Evolutionary conservation across 2,329 filamentous ascomycete species (phyloP).

Genomic region (Xylariales sp.): DNA sequence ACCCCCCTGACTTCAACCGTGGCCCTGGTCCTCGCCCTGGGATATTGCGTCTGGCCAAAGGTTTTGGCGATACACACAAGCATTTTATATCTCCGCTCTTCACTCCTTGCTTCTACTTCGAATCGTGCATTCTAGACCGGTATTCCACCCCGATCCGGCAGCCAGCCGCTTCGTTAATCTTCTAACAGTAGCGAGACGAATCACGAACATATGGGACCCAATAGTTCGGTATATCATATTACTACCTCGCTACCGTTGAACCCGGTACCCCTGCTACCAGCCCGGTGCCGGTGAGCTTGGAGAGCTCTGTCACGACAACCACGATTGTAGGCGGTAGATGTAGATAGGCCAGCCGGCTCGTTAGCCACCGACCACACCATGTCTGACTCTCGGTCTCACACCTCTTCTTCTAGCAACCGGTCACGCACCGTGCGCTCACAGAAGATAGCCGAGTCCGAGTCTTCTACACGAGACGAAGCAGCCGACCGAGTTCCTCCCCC

Average conservation of each 20-base stretch:
- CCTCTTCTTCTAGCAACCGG: conserved; percentile 51
- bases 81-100: not conserved
- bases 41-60: conserved; percentile 5
- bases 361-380: conserved; percentile 41
- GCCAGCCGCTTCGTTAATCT: not conserved
- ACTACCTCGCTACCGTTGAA: not conserved
- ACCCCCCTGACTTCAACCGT: conserved; percentile 17
- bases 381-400: conserved; percentile 50
- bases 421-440: conserved; percentile 64
- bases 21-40: not conserved
- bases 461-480: conserved; percentile 47
- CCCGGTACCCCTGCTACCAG: conserved; percentile 18
- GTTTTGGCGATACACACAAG: conserved; percentile 13
- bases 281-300: conserved; percentile 17
- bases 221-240: not conserved
- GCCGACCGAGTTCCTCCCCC: conserved; percentile 51
- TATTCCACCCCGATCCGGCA: not conserved
- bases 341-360: conserved; percentile 30
- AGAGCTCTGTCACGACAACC: conserved; percentile 7
- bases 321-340: conserved; percentile 35
- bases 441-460: conserved; percentile 55
- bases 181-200: conserved; percentile 11
- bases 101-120: not conserved
- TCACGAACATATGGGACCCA: conserved; percentile 6
- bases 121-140: not conserved